These are phyloP conservation scores for Colletotrichum lupini DNA, from an alignment of 2,329 filamentous ascomycete genomes.

Conservation along the genomic window DNA sequence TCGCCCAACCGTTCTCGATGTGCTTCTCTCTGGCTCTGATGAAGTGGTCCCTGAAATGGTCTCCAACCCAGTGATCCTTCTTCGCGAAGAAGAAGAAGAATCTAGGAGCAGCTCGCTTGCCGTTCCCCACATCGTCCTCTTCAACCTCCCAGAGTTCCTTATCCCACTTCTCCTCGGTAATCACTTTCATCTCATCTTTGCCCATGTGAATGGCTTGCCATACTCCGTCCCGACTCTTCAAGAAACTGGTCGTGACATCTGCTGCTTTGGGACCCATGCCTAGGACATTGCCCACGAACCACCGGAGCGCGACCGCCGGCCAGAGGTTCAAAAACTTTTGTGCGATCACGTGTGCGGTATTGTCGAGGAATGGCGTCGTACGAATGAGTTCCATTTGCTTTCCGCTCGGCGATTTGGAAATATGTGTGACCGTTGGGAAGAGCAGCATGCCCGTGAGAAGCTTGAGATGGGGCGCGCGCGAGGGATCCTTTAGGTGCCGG, in stretches of 20 bases:
- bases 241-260: conserved; percentile 62
- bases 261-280: conserved; percentile 62
- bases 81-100: conserved; percentile 71
- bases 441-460: conserved; percentile 70
- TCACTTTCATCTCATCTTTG: conserved; percentile 68
- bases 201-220: conserved; percentile 70
- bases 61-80: conserved; percentile 72
- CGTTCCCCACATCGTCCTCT: conserved; percentile 31
- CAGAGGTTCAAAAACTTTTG: conserved; percentile 53
- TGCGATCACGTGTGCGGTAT: conserved; percentile 53
- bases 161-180: conserved; percentile 69
- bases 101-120: conserved; percentile 49
- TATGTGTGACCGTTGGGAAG: conserved; percentile 80
- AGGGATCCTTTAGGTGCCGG: conserved; percentile 57
- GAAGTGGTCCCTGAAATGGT: conserved; percentile 66
- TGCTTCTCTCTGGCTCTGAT: conserved; percentile 55
- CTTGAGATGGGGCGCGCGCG: conserved; percentile 48
- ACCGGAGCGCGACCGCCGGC: conserved; percentile 52
- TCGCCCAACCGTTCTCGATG: conserved; percentile 51
- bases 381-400: conserved; percentile 58
- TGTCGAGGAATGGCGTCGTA: conserved; percentile 53
- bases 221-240: conserved; percentile 67
- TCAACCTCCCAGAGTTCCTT: conserved; percentile 66
- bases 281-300: conserved; percentile 55
- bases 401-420: conserved; percentile 72